A percentile compares a stretch with the other conserved stretches of the same genome.
Conservation (phyloP, 768 basidiomycete species). For the Tulasnella sp. region DNA sequence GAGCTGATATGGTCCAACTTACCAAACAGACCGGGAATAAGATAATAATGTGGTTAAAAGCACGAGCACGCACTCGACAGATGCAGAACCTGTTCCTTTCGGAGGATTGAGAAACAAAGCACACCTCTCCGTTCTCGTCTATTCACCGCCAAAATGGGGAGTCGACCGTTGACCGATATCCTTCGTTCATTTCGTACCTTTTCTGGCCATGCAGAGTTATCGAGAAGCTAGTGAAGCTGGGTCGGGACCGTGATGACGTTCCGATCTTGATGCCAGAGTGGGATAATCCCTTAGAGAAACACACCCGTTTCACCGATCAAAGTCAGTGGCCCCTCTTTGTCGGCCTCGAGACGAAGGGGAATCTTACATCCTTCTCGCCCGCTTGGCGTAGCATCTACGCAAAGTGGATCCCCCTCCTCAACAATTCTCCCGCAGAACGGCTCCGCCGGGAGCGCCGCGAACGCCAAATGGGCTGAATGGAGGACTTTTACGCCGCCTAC, state of each 20-base stretch:
- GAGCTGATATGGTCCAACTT: not conserved
- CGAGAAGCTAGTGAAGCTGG: slow-evolving; percentile 20
- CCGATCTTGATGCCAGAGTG: slow-evolving; percentile 2
- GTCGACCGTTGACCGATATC: not conserved
- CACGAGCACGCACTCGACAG: not conserved
- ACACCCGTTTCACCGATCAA: slow-evolving; percentile 15
- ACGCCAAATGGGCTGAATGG: not conserved
- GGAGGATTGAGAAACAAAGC: not conserved
- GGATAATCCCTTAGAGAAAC: slow-evolving; percentile 12
- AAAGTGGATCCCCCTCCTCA: slow-evolving; percentile 2
- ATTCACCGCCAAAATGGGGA: too few species aligned
- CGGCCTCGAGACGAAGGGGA: not conserved
- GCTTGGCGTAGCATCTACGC: slow-evolving; percentile 23
- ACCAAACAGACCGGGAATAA: not conserved
- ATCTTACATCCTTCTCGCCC: not conserved
- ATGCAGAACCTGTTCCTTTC: not conserved
- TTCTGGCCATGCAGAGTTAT: not conserved
- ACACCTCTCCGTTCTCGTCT: not conserved
- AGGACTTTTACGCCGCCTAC: slow-evolving; percentile 13
- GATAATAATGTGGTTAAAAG: not conserved
- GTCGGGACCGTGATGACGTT: slow-evolving; percentile 20
- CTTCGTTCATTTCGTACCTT: not conserved
- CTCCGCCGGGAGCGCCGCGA: slow-evolving; percentile 8
- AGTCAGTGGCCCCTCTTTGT: not conserved
- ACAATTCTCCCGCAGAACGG: not conserved